Conservation (phyloP, 176 grass and related monocot genomes). For the Themeda triandra region DNA sequence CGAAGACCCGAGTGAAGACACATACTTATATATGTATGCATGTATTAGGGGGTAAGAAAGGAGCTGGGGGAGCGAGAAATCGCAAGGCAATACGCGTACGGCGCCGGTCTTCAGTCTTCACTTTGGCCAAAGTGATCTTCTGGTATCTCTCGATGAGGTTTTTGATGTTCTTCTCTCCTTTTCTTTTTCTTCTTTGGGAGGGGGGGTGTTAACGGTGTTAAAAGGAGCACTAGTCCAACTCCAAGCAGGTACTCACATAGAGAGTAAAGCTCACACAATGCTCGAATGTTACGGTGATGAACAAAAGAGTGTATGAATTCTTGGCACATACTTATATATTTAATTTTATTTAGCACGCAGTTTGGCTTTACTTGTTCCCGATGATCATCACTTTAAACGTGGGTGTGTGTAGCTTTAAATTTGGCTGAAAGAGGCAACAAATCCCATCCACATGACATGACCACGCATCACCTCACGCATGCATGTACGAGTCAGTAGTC, state of each 20-base stretch:
- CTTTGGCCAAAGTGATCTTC: conserved; percentile 42
- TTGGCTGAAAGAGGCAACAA: not conserved
- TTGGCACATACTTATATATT: not conserved
- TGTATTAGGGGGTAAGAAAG: conserved; percentile 14
- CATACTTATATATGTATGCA: conserved; percentile 20
- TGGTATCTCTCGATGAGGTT: conserved; percentile 16
- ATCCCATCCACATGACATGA: not conserved
- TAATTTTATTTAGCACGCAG: not conserved
- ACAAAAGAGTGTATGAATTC: conserved; percentile 9
- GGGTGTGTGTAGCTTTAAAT: not conserved
- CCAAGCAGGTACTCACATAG: conserved; percentile 37
- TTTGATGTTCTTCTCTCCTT: conserved; percentile 10
- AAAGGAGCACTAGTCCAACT: conserved; percentile 51
- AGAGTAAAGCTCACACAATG: conserved; percentile 43
- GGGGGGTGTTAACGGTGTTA: conserved; percentile 42
- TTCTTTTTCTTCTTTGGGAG: conserved; percentile 14
- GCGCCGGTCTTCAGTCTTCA: not conserved
- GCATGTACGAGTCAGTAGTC: not conserved
- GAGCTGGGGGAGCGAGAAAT: not conserved
- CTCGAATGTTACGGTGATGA: conserved; percentile 14
- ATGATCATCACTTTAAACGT: conserved; percentile 4
- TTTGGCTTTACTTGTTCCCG: conserved; percentile 30
- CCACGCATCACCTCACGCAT: not conserved
- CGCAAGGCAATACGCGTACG: not conserved
- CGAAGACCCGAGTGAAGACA: not conserved